A percentile compares a stretch with the other conserved stretches of the same genome.
These are phyloP conservation scores for Fusarium luffae DNA, from an alignment of 2,329 filamentous ascomycete genomes.

Conservation along the genomic window DNA sequence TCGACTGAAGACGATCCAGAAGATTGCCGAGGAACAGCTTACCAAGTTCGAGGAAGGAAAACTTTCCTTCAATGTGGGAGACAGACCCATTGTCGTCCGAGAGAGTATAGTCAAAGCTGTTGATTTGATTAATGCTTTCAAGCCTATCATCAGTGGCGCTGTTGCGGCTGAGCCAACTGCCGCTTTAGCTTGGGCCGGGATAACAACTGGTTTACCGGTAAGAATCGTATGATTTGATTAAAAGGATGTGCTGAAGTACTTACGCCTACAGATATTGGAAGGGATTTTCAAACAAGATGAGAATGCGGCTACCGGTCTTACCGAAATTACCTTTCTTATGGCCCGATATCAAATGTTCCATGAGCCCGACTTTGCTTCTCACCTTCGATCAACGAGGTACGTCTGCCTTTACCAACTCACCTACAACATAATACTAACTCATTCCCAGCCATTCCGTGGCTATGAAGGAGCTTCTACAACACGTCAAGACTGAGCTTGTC, in stretches of 20 bases:
- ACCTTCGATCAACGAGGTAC: not conserved
- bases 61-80: too few relatives aligned
- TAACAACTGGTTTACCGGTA: slow-evolving; percentile 9
- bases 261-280: not conserved
- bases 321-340: slow-evolving; percentile 1
- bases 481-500: too few relatives aligned
- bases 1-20: too few relatives aligned
- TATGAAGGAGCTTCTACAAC: not conserved
- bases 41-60: too few relatives aligned
- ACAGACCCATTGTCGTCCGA: too few relatives aligned
- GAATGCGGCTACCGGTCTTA: slow-evolving; percentile 6
- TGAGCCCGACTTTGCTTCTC: not conserved
- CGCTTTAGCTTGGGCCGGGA: slow-evolving; percentile 14
- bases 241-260: too few relatives aligned
- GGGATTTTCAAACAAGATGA: not conserved
- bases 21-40: too few relatives aligned
- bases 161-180: slow-evolving; percentile 14
- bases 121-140: slow-evolving; percentile 5
- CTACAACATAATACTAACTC: too few relatives aligned
- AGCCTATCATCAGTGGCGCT: not conserved
- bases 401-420: too few relatives aligned
- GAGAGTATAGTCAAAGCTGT: not conserved
- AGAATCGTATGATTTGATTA: too few relatives aligned
- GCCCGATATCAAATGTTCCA: slow-evolving; percentile 9
- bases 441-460: too few relatives aligned